These are phyloP conservation scores for Aspergillus pseudonomiae DNA, from an alignment of 2,329 filamentous ascomycete genomes.

Conservation along the genomic window DNA sequence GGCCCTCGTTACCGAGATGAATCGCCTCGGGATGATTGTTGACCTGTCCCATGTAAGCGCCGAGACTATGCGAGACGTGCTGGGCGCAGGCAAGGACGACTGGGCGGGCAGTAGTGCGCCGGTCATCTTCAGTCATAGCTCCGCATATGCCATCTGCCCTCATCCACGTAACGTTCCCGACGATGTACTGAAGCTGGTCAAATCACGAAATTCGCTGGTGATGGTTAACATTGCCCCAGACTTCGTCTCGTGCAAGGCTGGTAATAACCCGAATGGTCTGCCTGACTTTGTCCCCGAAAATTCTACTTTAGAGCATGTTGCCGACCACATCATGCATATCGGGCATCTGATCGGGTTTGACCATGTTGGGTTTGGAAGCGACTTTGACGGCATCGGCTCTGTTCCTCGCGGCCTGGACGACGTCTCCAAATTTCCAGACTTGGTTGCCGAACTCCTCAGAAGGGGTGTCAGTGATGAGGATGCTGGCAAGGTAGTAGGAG, in stretches of 20 bases:
- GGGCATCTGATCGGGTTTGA: constrained; percentile 82
- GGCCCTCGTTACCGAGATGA: constrained; percentile 81
- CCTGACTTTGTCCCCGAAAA: constrained; percentile 69
- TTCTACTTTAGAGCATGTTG: constrained; percentile 75
- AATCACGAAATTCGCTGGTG: constrained; percentile 71
- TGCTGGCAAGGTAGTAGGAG: constrained; percentile 73
- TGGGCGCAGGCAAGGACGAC: constrained; percentile 60
- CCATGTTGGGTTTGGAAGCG: constrained; percentile 83
- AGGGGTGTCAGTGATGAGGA: constrained; percentile 75
- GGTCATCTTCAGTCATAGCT: constrained; percentile 87
- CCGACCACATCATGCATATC: constrained; percentile 79
- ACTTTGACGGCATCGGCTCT: constrained; percentile 71
- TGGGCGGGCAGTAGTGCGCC: constrained; percentile 78
- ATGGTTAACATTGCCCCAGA: constrained; percentile 89
- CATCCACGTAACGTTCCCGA: constrained; percentile 92
- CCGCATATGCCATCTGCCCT: constrained; percentile 76
- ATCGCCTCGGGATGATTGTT: constrained; percentile 90
- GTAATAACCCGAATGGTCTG: constrained; percentile 63
- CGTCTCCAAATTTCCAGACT: constrained; percentile 77
- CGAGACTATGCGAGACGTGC: constrained; percentile 83
- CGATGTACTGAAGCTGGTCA: constrained; percentile 76
- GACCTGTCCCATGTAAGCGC: constrained; percentile 78
- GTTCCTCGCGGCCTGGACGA: constrained; percentile 79
- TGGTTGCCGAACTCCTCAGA: constrained; percentile 74
- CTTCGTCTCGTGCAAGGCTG: constrained; percentile 75